phyloP scores from a whole-genome alignment of 2,329 filamentous ascomycete genomes.

The Nigrospora osmanthi region DNA sequence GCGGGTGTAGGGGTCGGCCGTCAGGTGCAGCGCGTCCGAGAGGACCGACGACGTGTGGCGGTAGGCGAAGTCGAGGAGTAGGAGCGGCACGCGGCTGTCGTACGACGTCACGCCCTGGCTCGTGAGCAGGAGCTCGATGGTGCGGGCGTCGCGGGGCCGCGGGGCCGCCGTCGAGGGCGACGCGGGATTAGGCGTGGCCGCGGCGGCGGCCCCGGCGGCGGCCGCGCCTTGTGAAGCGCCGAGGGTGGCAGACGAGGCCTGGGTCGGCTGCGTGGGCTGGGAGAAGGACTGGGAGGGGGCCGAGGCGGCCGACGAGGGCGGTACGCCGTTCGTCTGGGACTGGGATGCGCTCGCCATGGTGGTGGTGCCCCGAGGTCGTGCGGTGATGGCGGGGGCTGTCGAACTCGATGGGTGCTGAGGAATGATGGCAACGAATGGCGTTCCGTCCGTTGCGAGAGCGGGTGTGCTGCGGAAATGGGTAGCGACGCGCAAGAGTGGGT shows the following conservation, averaged over 20 bases:
- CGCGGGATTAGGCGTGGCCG: slow-evolving; percentile 17
- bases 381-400: no score
- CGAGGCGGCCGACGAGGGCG: slow-evolving; percentile 26
- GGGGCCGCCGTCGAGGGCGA: slow-evolving; percentile 32
- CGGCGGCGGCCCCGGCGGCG: slow-evolving; percentile 10
- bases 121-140: slow-evolving; percentile 72
- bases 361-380: not conserved
- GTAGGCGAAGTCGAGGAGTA: slow-evolving; percentile 82
- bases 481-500: no score
- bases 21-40: slow-evolving; percentile 61
- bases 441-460: no score
- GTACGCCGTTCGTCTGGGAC: slow-evolving; percentile 47
- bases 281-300: slow-evolving; percentile 18
- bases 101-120: slow-evolving; percentile 73
- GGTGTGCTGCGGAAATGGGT: no score
- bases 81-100: slow-evolving; percentile 73
- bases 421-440: no score
- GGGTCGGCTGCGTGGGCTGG: slow-evolving; percentile 14
- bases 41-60: slow-evolving; percentile 68
- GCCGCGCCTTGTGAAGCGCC: slow-evolving; percentile 13
- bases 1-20: slow-evolving; percentile 58
- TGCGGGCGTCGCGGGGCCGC: slow-evolving; percentile 69
- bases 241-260: slow-evolving; percentile 24
- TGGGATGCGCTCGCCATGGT: slow-evolving; percentile 22
- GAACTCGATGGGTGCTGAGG: no score